Percentiles rank a stretch among this genome's conserved stretches.
Evolutionary conservation across 495 filamentous ascomycete species (phyloP).

Genomic region (Umbilicaria muhlenbergii): DNA sequence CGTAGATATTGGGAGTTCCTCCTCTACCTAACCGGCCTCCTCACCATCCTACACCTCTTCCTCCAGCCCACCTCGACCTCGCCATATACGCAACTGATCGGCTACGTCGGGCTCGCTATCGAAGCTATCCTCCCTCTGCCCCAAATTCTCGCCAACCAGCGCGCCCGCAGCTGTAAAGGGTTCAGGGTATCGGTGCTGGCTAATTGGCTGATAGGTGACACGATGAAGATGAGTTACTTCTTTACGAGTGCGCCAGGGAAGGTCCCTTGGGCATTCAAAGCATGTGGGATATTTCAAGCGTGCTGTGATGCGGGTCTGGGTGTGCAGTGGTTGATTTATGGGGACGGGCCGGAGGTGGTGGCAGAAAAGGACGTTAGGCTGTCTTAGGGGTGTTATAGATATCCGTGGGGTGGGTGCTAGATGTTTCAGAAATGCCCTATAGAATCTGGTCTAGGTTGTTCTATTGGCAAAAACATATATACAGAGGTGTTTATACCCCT

Average conservation of each 20-base stretch:
- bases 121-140: constrained; percentile 85
- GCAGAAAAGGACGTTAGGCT: background rate
- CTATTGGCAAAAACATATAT: too few species aligned
- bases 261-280: constrained; percentile 78
- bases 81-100: constrained; percentile 55
- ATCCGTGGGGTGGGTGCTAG: too few species aligned
- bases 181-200: constrained; percentile 75
- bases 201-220: constrained; percentile 81
- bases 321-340: constrained; percentile 74
- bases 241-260: constrained; percentile 47
- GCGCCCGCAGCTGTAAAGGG: constrained; percentile 66
- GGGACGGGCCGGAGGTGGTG: constrained; percentile 29
- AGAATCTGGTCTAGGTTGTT: too few species aligned
- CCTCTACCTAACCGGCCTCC: constrained; percentile 45
- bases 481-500: too few species aligned
- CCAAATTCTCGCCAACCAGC: constrained; percentile 71
- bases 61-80: constrained; percentile 48
- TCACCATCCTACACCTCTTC: constrained; percentile 56
- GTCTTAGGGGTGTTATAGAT: too few species aligned
- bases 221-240: constrained; percentile 95
- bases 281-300: constrained; percentile 87
- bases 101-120: constrained; percentile 70
- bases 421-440: too few species aligned
- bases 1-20: constrained; percentile 87
- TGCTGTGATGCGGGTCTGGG: constrained; percentile 71